These are phyloP conservation scores for Oryza glumipatula DNA, from an alignment of 176 grass and related monocot genomes.

Conservation along the genomic window DNA sequence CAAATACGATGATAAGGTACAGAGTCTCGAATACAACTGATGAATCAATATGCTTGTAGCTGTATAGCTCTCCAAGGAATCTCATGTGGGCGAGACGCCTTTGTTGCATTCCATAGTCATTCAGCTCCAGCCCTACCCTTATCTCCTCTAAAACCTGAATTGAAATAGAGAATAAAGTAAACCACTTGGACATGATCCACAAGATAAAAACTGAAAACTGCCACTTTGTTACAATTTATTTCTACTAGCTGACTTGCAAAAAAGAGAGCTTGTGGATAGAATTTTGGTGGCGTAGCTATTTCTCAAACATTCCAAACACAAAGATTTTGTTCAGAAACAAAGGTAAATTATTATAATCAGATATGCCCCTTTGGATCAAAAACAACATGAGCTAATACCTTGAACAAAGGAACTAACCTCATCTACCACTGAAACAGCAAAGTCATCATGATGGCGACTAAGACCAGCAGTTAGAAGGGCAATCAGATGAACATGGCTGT, in stretches of 20 bases:
- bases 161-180: constrained; percentile 37
- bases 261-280: not conserved
- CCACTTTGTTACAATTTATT: not conserved
- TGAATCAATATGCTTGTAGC: constrained; percentile 86
- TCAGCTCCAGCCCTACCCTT: constrained; percentile 86
- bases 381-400: constrained; percentile 2
- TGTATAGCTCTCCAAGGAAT: constrained; percentile 97
- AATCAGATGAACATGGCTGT: constrained; percentile 92
- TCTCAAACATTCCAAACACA: not conserved
- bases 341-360: not conserved
- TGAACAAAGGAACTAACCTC: constrained; percentile 64
- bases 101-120: constrained; percentile 98
- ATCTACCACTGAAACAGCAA: constrained; percentile 83
- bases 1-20: constrained; percentile 81
- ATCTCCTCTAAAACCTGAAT: constrained; percentile 97
- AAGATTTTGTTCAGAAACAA: not conserved
- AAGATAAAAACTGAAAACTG: not conserved
- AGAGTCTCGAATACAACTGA: constrained; percentile 94
- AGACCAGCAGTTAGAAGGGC: constrained; percentile 92
- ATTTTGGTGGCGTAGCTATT: not conserved
- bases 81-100: constrained; percentile 84
- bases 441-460: constrained; percentile 83
- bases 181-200: constrained; percentile 31
- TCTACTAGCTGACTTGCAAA: not conserved
- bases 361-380: not conserved